These are phyloP conservation scores for Catunica adiposa DNA, from an alignment of 2,329 filamentous ascomycete species.

Conservation along the genomic window DNA sequence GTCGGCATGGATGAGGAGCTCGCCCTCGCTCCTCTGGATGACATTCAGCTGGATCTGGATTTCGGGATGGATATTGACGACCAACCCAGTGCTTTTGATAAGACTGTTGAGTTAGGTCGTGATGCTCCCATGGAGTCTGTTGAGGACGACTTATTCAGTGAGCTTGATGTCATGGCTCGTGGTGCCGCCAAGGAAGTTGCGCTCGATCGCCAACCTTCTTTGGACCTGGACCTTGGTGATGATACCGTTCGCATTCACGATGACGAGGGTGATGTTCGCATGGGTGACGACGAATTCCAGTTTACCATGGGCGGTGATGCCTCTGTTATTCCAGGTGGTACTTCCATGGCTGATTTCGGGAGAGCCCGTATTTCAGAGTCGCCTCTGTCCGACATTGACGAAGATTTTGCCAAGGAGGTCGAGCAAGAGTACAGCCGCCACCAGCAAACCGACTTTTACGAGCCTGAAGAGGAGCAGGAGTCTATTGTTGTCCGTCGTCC, in stretches of 20 bases:
- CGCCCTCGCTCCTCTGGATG: conserved; percentile 40
- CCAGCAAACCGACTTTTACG: conserved; percentile 40
- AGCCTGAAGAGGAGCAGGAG: conserved; percentile 41
- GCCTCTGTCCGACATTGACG: conserved; percentile 52
- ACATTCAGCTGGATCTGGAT: conserved; percentile 57
- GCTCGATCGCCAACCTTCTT: conserved; percentile 36
- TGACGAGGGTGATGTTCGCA: conserved; percentile 45
- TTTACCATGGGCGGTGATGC: conserved; percentile 40
- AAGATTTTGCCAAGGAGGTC: conserved; percentile 41
- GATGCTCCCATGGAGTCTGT: conserved; percentile 55
- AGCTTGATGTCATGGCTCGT: conserved; percentile 40
- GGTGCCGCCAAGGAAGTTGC: conserved; percentile 32
- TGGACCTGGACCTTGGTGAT: conserved; percentile 38
- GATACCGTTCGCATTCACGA: conserved; percentile 43
- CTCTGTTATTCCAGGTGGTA: conserved; percentile 34
- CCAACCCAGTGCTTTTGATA: conserved; percentile 32
- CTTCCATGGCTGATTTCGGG: conserved; percentile 28
- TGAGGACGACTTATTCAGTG: conserved; percentile 54
- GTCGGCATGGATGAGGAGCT: conserved; percentile 41
- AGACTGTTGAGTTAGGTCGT: conserved; percentile 78
- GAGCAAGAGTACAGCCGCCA: conserved; percentile 40
- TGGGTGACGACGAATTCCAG: conserved; percentile 48
- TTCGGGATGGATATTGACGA: conserved; percentile 61
- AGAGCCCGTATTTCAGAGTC: conserved; percentile 52
- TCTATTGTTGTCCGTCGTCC: conserved; percentile 46